Evolutionary conservation across 78 protist genomes (phyloP), one percentile per base, ranked within the genome.

Genomic region (Andalucia godoyi): DNA sequence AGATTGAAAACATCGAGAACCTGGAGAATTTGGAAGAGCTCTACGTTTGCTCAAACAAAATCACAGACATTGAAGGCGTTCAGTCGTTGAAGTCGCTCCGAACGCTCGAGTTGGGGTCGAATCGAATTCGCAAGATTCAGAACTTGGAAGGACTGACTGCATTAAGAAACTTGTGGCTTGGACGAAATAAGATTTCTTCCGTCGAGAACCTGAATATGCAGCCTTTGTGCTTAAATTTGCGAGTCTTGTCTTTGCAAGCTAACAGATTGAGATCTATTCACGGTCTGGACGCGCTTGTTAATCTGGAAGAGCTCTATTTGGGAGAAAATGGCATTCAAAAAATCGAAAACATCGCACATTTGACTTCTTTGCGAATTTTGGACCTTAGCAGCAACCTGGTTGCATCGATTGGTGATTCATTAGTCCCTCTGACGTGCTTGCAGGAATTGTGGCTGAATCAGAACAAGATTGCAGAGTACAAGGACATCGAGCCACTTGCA

Each of bases 261-360:
- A 55, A 55, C 25, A 30, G 21, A 21, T 30, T 55, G 21, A 30
- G 53, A 21, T 29, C 21, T 29, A 21, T 55, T 21, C 53, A 30
- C 21, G 60, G 60, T 30, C 21, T 55, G 21, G 60, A 55, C n/a
- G 21, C 21, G 25, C 21, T 55, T 21, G 60, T 55, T 21, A 55
- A 55, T 55, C 25, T 55, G 60, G 25, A 55, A 55, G 60, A 55
- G 21, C 21, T 55, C n/a, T 55, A 55, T 21, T 21, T 55, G 21
- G 21, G 54, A 18, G 60, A 55, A 55, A 55, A 55, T 55, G 60
- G 60, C 21, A 55, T 55, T 21, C 54, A 55, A 55, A 21, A 55
- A 21, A 30, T 55, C n/a, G 60, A 55, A 55, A 21, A 21, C 21
- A 29, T 55, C 21, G 54, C 21, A 29, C 21, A 21, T 21, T 55